Evolutionary conservation across 2,329 filamentous ascomycete genomes (phyloP), one percentile per base, ranked within the genome.

Genomic region (Zasmidium citrigriseum): DNA sequence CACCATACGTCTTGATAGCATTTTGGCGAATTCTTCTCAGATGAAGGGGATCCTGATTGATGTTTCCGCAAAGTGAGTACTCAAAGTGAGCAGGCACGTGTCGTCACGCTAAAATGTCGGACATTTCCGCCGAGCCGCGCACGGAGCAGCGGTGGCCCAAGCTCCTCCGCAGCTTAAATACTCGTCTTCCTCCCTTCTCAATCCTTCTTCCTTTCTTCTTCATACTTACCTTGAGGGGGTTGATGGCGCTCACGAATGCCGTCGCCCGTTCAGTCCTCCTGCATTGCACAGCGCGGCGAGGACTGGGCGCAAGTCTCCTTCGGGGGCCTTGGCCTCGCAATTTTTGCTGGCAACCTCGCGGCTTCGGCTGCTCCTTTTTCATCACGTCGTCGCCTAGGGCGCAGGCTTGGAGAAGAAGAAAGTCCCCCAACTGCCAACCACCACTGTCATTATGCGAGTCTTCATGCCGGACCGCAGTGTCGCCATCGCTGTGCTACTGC

Each of bases 1-100:
- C 55, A 79, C 77, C 77, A 80, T 80, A 25, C 77, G 76, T 55
- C 76, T 73, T 64, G 78, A 76, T 70, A 78, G 75, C 61, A 67
- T 69, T 14, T 49, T 64, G 58, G 23, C 20, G 38, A 21, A 12
- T n/a, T 24, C 12, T 52, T 11, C 14, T 41, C n/a, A n/a, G n/a
- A n/a, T n/a, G n/a, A n/a, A n/a, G n/a, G n/a, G n/a, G n/a, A n/a
- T n/a, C n/a, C n/a, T n/a, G n/a, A n/a, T n/a, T n/a, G n/a, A n/a
- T n/a, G n/a, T n/a, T n/a, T n/a, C n/a, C n/a, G n/a, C n/a, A n/a
- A n/a, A n/a, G n/a, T n/a, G n/a, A n/a, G n/a, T n/a, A n/a, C n/a
- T n/a, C n/a, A n/a, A n/a, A n/a, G n/a, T n/a, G n/a, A 14, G 27
- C 7, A 34, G 7, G 27, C 27, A 34, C 27, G 27, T 34, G 27